Percentiles rank a stretch among this genome's conserved stretches.
These are phyloP conservation scores for Xylaria sp. DNA, from an alignment of 2,329 filamentous ascomycete species.

Conservation along the genomic window DNA sequence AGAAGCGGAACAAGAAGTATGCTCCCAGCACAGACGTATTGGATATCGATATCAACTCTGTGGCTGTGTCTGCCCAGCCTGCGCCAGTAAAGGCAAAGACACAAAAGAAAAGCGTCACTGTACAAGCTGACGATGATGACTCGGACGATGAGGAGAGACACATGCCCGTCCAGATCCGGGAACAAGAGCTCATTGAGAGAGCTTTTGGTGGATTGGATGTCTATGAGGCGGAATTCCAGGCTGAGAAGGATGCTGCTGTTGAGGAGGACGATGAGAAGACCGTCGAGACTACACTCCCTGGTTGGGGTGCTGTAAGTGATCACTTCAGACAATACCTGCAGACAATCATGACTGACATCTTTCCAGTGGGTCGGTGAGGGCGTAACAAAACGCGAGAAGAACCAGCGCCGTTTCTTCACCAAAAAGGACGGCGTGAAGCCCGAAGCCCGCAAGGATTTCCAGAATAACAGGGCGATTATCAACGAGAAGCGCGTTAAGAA, in stretches of 20 bases:
- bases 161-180: conserved; percentile 53
- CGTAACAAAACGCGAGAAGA: conserved; percentile 64
- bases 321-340: too few species aligned
- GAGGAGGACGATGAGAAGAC: conserved; percentile 73
- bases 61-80: conserved; percentile 23
- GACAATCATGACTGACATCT: conserved; percentile 9
- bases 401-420: conserved; percentile 57
- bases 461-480: conserved; percentile 79
- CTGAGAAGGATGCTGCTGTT: conserved; percentile 64
- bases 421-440: conserved; percentile 69
- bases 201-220: conserved; percentile 89
- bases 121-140: conserved; percentile 33
- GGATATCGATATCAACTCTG: conserved; percentile 29
- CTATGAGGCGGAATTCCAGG: conserved; percentile 64
- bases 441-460: conserved; percentile 73
- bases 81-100: conserved; percentile 23
- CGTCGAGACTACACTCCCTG: conserved; percentile 78
- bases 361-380: conserved; percentile 68
- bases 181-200: conserved; percentile 66
- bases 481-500: conserved; percentile 89
- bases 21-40: conserved; percentile 23
- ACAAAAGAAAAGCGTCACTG: conserved; percentile 29
- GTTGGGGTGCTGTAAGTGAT: conserved; percentile 68
- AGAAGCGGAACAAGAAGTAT: conserved; percentile 28
- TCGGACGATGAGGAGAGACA: conserved; percentile 47